Base-by-base conservation (phyloP, 495 filamentous ascomycete genomes). In the Neurospora discreta region DNA sequence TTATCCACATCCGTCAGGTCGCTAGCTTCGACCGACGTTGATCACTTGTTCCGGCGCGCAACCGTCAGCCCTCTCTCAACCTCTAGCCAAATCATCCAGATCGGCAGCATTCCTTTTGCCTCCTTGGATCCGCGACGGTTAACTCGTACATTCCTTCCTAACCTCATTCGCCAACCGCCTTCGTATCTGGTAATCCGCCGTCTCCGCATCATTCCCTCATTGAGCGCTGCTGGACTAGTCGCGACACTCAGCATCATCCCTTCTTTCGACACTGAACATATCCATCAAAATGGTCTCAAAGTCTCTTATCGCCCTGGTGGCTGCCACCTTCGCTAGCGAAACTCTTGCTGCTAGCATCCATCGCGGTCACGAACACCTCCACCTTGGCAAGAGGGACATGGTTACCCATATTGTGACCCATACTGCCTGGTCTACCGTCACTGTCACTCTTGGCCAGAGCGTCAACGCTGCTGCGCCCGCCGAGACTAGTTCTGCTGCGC, bases 21-120 rank as follows among this genome's bases (percentile, higher is more conserved):
- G 81, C 82, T 77, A 84, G 80, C 75, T 76, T 81, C 81, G 79
- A 81, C 73, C 78, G 74, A 75, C 39, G 44, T 46, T 71, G 70
- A 70, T 68, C 71, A 71, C 69, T 40, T 68, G 71, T 70, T 60
- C 4, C 46, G 46, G 46, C 23, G 23, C 46, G 46, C 74, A 74
- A 77, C 72, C 71, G 72, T 78, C 74, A 71, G 58, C 68, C 70
- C 71, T 65, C 74, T 67, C 71, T 74, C 74, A 69, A 73, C 71
- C 73, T 73, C 69, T 70, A 46, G 60, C 71, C 30, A 68, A 33
- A 72, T 58, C 68, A 39, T 52, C 70, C 74, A 72, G 74, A 77
- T 52, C 76, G 77, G 74, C 79, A 81, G 78, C 77, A 78, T 71
- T 80, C 76, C 72, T 77, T 78, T 72, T 78, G 77, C 77, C 78